Base-by-base conservation (phyloP, 805 yeast species). In the Zygoascus flipseniorum region DNA sequence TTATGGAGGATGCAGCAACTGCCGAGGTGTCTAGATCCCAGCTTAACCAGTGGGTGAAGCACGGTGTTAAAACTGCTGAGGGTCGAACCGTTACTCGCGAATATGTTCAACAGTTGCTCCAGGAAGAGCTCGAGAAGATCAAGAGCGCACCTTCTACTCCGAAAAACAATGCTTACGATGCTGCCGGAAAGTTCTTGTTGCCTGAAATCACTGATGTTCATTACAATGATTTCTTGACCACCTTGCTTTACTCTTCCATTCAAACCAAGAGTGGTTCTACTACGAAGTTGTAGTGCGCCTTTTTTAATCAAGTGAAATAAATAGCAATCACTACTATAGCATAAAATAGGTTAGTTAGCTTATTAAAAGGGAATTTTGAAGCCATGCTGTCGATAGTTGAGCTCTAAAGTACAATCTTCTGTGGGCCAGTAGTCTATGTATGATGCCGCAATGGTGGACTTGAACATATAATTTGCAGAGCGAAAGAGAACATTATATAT, bases 1-100 rank as follows among this genome's bases (percentile, higher is more conserved):
- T 83, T 69, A 83, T 83, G 89, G 89, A 83, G 71, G 88, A 83
- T 62, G 88, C 88, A 35, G 88, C 87, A 51, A 83, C 87, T 52
- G 88, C 87, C 50, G 88, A 83, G 68, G 87, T 83, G n/a, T 82
- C 86, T 31, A 76, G 89, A 63, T 75, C 83, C 35, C 85, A 81
- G 70, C 76, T 83, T 61, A 79, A 84, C 79, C 86, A 83, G 67
- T 84, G 89, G 89, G 83, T 82, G 52, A 77, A 78, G 56, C 86
- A 82, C 68, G 79, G 79, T 41, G 78, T 78, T 54, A 62, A 61
- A 43, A 81, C 86, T 47, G 77, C 76, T 57, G 74, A 74, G 57
- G 88, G 88, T 55, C 68, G 67, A 58, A 69, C 65, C 55, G 73
- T 84, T 55, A 76, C 80, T 63, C 74, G 75, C 65, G 76, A 72